Base-by-base conservation (phyloP, 2,329 filamentous ascomycete genomes). In the Pestalotiopsis sp. region DNA sequence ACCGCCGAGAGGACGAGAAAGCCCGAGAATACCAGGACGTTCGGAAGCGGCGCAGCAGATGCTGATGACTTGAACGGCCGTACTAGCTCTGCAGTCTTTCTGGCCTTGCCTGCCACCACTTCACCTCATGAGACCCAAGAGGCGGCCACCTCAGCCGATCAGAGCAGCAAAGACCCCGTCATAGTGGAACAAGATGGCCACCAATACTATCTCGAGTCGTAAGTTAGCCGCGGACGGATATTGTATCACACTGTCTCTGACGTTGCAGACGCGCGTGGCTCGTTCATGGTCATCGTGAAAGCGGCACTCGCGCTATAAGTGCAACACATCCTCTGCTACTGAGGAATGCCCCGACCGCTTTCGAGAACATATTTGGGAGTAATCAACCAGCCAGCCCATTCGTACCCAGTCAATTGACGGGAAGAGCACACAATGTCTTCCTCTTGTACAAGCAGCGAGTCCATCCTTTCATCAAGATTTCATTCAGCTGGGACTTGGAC, bases 161-260 rank as follows among this genome's bases (percentile, higher is more conserved):
- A 41, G 4, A 62, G 27, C 27, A 62, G 59, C 59, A 62, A 62
- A 13, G 59, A 62, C 23, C 59, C 59, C 7, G 59, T 62, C 14
- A 62, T 62, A 20, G 23, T 62, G n/a, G 31, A 39, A 23, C 23
- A 62, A n/a, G 59, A 62, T 62, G 59, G 59, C 11, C 59, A 62
- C n/a, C 59, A 62, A 20, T 41, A 62, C 11, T 62, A 62, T 41
- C 27, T 62, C 14, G 59, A 62, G 59, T 62, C 59, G 59, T 62
- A 36, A 62, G 59, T 62, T 4, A 2, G 2, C n/a, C 36, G 12
- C 38, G 17, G 14, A 9, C 17, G 31, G 41, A 3, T 6, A 11
- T 17, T 3, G 2, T 12, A 1, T 23, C 4, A 9, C 57, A n/a
- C 6, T 3, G 1, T 3, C 14, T 7, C 23, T 36, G 12, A 62